phyloP scores from a whole-genome alignment of 2,329 filamentous ascomycete species.

The Colletotrichum truncatum region DNA sequence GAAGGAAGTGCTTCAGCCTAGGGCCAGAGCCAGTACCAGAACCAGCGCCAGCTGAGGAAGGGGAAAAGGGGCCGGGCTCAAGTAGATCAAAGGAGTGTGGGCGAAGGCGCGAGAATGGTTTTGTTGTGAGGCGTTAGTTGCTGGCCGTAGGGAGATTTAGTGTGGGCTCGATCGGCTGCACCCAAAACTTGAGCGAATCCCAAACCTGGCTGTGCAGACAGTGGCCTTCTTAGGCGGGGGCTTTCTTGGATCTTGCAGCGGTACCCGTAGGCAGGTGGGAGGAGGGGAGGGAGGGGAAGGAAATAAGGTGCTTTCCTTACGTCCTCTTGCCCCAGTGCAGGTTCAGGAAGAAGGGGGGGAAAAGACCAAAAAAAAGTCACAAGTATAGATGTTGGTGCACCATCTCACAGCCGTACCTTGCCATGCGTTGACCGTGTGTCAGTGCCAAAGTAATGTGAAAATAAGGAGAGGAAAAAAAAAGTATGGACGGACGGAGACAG shows the following conservation, averaged over 20 bases:
- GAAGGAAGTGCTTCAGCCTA: constrained; percentile 1
- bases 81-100: constrained; percentile 27
- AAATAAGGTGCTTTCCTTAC: neutral
- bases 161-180: constrained; percentile 30
- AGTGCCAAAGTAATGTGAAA: neutral
- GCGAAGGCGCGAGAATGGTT: constrained; percentile 23
- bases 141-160: constrained; percentile 32
- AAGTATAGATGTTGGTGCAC: neutral
- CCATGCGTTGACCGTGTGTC: neutral
- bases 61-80: constrained; percentile 20
- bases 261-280: neutral
- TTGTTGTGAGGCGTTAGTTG: constrained; percentile 25
- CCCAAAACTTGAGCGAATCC: constrained; percentile 23
- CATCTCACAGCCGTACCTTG: neutral
- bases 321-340: neutral
- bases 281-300: neutral
- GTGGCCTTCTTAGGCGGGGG: neutral
- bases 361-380: neutral
- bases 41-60: constrained; percentile 9
- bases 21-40: constrained; percentile 4
- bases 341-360: no score
- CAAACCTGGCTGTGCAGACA: constrained; percentile 16
- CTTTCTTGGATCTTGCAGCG: no score
- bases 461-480: neutral
- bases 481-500: constrained; percentile 1